Evolutionary conservation across 2,329 filamentous ascomycete genomes (phyloP).

Genomic region (Anisogramma anomala): DNA sequence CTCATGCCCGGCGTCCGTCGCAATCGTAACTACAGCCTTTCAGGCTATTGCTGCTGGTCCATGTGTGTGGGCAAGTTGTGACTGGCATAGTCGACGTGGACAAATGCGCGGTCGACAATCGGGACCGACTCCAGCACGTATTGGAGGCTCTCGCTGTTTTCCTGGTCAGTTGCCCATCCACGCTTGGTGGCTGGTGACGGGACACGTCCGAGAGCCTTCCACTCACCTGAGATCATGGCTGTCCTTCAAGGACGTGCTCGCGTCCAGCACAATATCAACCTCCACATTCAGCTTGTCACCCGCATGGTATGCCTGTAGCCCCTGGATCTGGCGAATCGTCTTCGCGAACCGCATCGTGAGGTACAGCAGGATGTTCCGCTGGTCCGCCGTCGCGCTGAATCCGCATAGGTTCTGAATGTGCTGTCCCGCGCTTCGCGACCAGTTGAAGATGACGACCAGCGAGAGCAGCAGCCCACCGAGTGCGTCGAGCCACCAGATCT

Average conservation of each 20-base stretch:
- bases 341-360: slow-evolving; percentile 89
- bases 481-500: slow-evolving; percentile 75
- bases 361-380: slow-evolving; percentile 78
- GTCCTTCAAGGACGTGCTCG: slow-evolving; percentile 62
- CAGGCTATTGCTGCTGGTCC: slow-evolving; percentile 26
- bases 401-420: slow-evolving; percentile 75
- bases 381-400: slow-evolving; percentile 65
- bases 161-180: neutral
- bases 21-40: too few species aligned
- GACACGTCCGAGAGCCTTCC: neutral
- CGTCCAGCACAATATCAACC: slow-evolving; percentile 74
- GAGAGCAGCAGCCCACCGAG: slow-evolving; percentile 70
- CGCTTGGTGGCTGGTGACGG: neutral
- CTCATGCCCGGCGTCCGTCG: too few species aligned
- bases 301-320: slow-evolving; percentile 72
- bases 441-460: slow-evolving; percentile 66
- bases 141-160: slow-evolving; percentile 55
- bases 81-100: slow-evolving; percentile 53
- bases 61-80: slow-evolving; percentile 53
- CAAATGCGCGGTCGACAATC: slow-evolving; percentile 62
- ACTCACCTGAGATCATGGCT: slow-evolving; percentile 59
- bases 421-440: slow-evolving; percentile 59
- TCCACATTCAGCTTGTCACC: slow-evolving; percentile 75
- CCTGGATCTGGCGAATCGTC: slow-evolving; percentile 76
- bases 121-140: slow-evolving; percentile 79